Percentiles rank a stretch among this genome's conserved stretches.
Conservation (phyloP, 164 flowering plant genomes). For the Warburgia ugandensis region DNA sequence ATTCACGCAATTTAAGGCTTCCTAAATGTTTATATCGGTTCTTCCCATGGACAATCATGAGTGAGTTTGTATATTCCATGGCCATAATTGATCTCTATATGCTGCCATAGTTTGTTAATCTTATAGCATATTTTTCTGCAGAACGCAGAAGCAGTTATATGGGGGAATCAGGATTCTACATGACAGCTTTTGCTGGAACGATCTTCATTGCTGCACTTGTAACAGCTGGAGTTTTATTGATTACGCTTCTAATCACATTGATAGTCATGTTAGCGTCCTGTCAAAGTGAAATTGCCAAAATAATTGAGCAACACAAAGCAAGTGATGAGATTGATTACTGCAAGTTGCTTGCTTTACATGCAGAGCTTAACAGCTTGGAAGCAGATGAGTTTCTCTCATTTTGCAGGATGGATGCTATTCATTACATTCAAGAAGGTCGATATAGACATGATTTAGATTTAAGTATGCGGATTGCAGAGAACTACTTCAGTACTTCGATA, state of each 20-base stretch:
- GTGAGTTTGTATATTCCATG: background rate
- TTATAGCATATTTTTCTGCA: constrained; percentile 12
- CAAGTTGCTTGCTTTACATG: constrained; percentile 33
- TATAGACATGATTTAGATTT: constrained; percentile 39
- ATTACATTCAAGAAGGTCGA: constrained; percentile 34
- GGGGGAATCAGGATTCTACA: constrained; percentile 43
- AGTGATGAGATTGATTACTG: constrained; percentile 28
- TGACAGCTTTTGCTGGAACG: constrained; percentile 58
- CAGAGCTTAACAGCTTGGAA: constrained; percentile 41
- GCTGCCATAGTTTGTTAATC: background rate
- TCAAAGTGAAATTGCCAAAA: constrained; percentile 33
- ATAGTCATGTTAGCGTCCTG: constrained; percentile 56
- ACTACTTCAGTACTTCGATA: constrained; percentile 26
- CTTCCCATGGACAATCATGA: background rate
- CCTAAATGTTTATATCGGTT: background rate
- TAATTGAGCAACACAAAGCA: constrained; percentile 23
- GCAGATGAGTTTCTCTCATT: constrained; percentile 28
- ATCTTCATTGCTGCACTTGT: constrained; percentile 45
- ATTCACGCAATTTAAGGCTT: background rate
- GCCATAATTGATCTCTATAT: background rate
- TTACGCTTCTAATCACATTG: constrained; percentile 42
- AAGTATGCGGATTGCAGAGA: constrained; percentile 21
- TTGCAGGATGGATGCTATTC: constrained; percentile 34
- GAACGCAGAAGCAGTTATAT: constrained; percentile 41
- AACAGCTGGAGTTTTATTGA: constrained; percentile 38